Conservation (phyloP, 1,284 basidiomycete genomes). For the Neolentinus lepideus region DNA sequence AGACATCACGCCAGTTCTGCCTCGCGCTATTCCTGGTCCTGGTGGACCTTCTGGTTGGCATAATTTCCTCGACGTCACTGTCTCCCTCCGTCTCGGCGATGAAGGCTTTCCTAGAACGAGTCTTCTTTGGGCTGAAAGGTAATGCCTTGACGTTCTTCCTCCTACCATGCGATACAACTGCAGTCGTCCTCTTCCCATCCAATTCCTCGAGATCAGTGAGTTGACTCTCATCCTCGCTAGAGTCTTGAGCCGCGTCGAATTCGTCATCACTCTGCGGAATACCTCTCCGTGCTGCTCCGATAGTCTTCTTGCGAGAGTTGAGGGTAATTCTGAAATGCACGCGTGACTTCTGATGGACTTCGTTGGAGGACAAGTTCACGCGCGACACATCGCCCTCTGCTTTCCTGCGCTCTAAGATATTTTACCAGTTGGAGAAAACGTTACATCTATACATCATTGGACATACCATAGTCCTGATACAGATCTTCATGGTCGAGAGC, state of each 20-base stretch:
- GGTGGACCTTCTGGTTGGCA: conserved; percentile 15
- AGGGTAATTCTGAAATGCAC: conserved; percentile 25
- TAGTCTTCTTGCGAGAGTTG: conserved; percentile 14
- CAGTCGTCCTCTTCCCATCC: conserved; percentile 20
- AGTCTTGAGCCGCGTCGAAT: conserved; percentile 21
- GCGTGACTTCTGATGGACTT: conserved; percentile 57
- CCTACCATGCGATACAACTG: conserved; percentile 10
- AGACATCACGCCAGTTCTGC: conserved; percentile 22
- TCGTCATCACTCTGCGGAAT: conserved; percentile 16
- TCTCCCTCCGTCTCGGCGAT: conserved; percentile 29
- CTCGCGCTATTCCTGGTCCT: conserved; percentile 19
- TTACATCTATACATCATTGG: not conserved
- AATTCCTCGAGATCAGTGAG: conserved; percentile 6
- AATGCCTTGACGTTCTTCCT: conserved; percentile 17
- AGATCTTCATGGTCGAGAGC: conserved; percentile 32
- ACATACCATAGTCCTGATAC: conserved; percentile 52
- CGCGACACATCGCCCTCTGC: conserved; percentile 26
- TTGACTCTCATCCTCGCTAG: conserved; percentile 15
- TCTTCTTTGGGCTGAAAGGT: conserved; percentile 60
- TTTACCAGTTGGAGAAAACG: conserved; percentile 8
- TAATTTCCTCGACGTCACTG: conserved; percentile 19
- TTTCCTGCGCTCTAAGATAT: conserved; percentile 36
- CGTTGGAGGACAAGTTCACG: conserved; percentile 53
- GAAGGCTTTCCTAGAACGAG: conserved; percentile 30
- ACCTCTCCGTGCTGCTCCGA: conserved; percentile 10